phyloP scores from a whole-genome alignment of 352 stramenopile species.

The Phytopythium montanum region DNA sequence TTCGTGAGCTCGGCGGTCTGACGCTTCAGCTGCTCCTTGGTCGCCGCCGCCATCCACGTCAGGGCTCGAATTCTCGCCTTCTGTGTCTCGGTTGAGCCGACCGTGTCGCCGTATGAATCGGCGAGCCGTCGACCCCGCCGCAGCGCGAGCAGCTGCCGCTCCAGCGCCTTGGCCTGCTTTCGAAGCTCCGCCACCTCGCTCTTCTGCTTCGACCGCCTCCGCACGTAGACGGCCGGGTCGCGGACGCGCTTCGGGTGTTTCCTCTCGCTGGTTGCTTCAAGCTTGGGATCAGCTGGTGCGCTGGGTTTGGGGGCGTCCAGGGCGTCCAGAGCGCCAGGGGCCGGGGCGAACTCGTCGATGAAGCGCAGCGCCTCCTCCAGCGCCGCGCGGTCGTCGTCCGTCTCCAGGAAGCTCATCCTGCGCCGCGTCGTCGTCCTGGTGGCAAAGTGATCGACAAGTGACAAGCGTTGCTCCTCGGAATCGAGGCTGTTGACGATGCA shows the following conservation, averaged over 20 bases:
- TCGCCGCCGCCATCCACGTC: background rate
- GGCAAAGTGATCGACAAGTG: background rate
- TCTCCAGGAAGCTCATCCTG: slow-evolving; percentile 2
- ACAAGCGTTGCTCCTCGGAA: background rate
- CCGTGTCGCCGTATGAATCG: background rate
- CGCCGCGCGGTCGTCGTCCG: background rate
- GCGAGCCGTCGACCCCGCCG: background rate
- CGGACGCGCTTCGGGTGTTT: slow-evolving; percentile 12
- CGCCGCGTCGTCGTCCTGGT: too few relatives aligned
- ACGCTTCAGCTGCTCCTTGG: background rate
- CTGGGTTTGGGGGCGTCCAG: background rate
- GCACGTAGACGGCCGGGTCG: slow-evolving; percentile 1
- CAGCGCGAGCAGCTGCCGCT: slow-evolving; percentile 12
- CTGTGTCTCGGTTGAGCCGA: background rate
- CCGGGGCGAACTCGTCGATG: background rate
- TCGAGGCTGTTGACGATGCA: background rate
- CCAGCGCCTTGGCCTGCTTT: slow-evolving; percentile 22
- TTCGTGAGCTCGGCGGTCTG: background rate
- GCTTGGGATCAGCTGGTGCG: background rate
- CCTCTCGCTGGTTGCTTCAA: background rate
- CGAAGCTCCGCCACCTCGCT: slow-evolving; percentile 3
- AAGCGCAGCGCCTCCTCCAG: slow-evolving; percentile 7
- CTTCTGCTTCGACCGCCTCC: slow-evolving; percentile 2
- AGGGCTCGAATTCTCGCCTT: background rate
- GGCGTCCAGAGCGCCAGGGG: background rate